Evolutionary conservation across 768 basidiomycete species (phyloP), one percentile per base, ranked within the genome.

Genomic region (Lentinula sp.): DNA sequence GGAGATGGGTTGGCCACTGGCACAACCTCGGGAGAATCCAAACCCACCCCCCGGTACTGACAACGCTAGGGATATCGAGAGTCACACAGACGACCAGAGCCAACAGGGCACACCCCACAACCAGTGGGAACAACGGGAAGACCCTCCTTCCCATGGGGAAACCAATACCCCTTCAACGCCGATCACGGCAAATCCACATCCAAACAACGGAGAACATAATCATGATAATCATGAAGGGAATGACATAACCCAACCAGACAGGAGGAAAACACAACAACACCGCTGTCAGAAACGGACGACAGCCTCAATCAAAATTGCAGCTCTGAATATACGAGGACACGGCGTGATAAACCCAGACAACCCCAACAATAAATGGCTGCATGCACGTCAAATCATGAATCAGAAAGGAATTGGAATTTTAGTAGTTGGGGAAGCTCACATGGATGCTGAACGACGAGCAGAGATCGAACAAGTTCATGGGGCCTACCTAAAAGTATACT

Each of bases 381-480:
- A 62, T 34, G 34, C 63, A 23, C 59, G 54, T 18, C 37, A 66
- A 43, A 37, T 75, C 2, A 62, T 76, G 45, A 51, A 57, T 15
- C 57, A 66, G 0, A 48, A 72, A 2, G 65, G 66, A 50, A 66
- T 75, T 10, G 72, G 63, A 8, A 63, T 76, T 0, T 60, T 76
- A 4, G 60, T 67, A 1, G 39, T 75, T 0, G 69, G 70, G 23
- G 75, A 78, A 63, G 69, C 73, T 0, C 75, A 76, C 66, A 63
- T 78, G 4, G 61, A 65, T 21, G 50, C 55, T 0, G 62, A 67
- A 45, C 31, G 60, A 31, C 9, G n/a, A n/a, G 18, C 37, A 7
- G 37, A 37, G 37, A 37, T 37, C 11, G 37, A 37, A 37, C 37
- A 37, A 37, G 37, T 37, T 37, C 37, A 37, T 37, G 37, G 37